Conservation (phyloP, 2,329 filamentous ascomycete species). For the Macroventuria anomochaeta region DNA sequence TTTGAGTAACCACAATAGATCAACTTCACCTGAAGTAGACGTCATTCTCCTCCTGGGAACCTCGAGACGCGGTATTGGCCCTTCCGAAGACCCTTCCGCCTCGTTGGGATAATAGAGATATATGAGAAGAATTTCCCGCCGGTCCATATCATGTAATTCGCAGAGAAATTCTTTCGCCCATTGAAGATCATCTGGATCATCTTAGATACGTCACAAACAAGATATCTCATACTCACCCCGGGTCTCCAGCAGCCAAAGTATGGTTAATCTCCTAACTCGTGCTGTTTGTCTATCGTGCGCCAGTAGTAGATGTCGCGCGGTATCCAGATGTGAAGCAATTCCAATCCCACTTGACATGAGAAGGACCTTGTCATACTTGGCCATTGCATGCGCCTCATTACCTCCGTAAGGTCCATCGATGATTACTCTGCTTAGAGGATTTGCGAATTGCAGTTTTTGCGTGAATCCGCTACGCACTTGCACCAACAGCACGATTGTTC, state of each 20-base stretch:
- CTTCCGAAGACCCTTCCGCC: too few relatives aligned
- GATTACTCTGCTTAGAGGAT: background rate
- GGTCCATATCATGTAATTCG: background rate
- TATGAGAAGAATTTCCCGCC: background rate
- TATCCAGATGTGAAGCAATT: conserved; percentile 12
- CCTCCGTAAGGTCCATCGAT: conserved; percentile 11
- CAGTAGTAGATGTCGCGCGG: conserved; percentile 6
- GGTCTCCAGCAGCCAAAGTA: conserved; percentile 13
- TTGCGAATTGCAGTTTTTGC: background rate
- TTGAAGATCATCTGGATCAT: background rate
- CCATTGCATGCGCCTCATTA: background rate
- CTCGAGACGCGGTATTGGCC: background rate
- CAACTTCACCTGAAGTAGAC: background rate
- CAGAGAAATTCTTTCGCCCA: background rate
- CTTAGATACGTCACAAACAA: background rate
- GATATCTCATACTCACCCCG: background rate
- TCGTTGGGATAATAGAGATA: background rate
- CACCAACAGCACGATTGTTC: conserved; percentile 4
- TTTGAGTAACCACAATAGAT: background rate
- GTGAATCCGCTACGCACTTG: conserved; percentile 5
- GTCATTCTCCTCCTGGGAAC: background rate
- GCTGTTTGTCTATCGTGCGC: conserved; percentile 14
- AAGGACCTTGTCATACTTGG: conserved; percentile 15
- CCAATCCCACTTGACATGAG: conserved; percentile 16
- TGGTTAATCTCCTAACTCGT: conserved; percentile 10